Base-by-base conservation (phyloP, 2,329 filamentous ascomycete species). In the Aureobasidium sp. region DNA sequence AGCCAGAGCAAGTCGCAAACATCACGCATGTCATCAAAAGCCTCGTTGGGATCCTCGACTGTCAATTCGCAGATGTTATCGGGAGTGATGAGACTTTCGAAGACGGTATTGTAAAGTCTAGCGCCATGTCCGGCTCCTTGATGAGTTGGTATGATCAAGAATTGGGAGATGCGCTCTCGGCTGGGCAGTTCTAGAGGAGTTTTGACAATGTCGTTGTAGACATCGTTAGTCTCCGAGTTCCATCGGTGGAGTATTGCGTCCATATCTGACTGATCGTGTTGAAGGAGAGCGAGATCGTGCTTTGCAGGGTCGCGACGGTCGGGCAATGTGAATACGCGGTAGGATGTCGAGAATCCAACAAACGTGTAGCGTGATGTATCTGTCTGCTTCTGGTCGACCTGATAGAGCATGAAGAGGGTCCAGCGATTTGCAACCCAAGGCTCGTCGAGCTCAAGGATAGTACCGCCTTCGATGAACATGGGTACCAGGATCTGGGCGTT, bases 391-490 rank as follows among this genome's bases (percentile, higher is more conserved):
- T 69, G 60, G 31, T 69, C 67, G 31, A 68, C 61, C 41, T 67
- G 62, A 49, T 74, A 76, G 62, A 96, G 79, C 67, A 96, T 86
- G 76, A 91, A 97, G n/a, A 97, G 77, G 0, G 89, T 91, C 94
- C 94, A 99, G 69, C 93, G 84, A 64, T 91, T 84, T 22, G 87
- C 75, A 0, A 85, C 87, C 80, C 85, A 87, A 65, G 92, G 88
- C 0, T 87, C 82, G 42, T 91, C 85, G 2, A 87, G 78, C 17
- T 84, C 84, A 49, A 97, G 86, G 41, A 85, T 85, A 5, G 85
- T 89, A n/a, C 92, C 94, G 31, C 90, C 94, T 74, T 99, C 95
- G 65, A 99, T 97, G 73, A 91, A 95, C 64, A 97, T 80, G 17
- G 90, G 85, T 5, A 92, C 84, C 39, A 96, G 79, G 61, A 97